Evolutionary conservation across 1,284 basidiomycete genomes (phyloP).

Genomic region (Malassezia dermatis): DNA sequence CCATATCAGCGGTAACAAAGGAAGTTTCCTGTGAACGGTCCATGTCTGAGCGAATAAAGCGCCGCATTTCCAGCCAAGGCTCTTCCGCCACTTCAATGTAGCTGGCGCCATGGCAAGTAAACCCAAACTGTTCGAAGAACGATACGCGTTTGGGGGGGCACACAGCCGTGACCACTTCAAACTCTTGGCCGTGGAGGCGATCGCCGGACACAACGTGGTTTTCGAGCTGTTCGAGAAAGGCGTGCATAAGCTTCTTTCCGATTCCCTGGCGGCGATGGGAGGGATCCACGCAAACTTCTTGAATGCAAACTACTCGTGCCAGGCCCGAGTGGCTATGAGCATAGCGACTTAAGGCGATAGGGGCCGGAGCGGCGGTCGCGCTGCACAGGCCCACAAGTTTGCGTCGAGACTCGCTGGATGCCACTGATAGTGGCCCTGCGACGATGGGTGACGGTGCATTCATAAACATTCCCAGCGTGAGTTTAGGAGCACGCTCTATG

Average conservation of each 20-base stretch:
- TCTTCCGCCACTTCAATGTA: conserved; percentile 29
- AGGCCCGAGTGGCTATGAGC: conserved; percentile 28
- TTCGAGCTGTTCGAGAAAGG: conserved; percentile 27
- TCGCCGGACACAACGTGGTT: conserved; percentile 21
- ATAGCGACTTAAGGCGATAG: conserved; percentile 33
- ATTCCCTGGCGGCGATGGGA: conserved; percentile 30
- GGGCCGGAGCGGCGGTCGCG: conserved; percentile 37
- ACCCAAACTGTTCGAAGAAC: conserved; percentile 36
- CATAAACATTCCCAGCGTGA: conserved; percentile 40
- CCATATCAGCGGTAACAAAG: background rate
- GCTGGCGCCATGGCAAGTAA: conserved; percentile 32
- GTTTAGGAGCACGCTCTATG: conserved; percentile 34
- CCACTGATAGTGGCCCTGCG: conserved; percentile 33
- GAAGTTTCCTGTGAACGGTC: background rate
- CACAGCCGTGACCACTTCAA: conserved; percentile 37
- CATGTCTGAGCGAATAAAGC: conserved; percentile 4
- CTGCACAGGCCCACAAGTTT: conserved; percentile 33
- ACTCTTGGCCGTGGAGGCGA: conserved; percentile 16
- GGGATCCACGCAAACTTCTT: conserved; percentile 33
- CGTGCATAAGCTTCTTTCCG: conserved; percentile 27
- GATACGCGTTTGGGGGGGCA: conserved; percentile 33
- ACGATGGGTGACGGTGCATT: conserved; percentile 33
- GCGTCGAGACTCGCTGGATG: conserved; percentile 20
- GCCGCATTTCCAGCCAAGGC: conserved; percentile 43
- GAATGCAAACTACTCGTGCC: conserved; percentile 42